phyloP scores from a whole-genome alignment of 352 stramenopile species.

The Pythium chondricola region DNA sequence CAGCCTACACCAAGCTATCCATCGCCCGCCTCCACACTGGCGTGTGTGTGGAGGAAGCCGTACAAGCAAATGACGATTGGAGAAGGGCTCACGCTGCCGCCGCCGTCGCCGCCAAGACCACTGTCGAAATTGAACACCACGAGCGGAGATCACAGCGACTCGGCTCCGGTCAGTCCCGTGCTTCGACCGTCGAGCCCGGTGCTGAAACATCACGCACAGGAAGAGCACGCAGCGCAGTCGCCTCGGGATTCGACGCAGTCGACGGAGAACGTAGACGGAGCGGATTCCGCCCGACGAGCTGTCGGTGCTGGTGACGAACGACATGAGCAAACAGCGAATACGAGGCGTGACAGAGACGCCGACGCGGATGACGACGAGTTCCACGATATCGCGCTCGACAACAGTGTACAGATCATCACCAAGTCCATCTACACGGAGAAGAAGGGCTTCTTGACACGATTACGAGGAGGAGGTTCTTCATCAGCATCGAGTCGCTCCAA shows the following conservation, averaged over 20 bases:
- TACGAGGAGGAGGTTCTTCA: slow-evolving; percentile 24
- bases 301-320: neutral
- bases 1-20: no score
- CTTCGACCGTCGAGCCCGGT: no score
- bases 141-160: no score
- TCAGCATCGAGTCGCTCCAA: slow-evolving; percentile 20
- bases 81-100: no score
- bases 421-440: slow-evolving; percentile 69
- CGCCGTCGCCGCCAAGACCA: no score
- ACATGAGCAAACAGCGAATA: neutral
- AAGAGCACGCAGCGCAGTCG: no score
- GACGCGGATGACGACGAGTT: slow-evolving; percentile 25
- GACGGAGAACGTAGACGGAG: slow-evolving; percentile 3
- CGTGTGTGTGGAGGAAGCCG: no score
- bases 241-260: neutral
- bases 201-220: no score
- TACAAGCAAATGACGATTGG: no score
- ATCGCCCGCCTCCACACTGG: no score
- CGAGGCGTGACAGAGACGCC: neutral
- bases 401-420: slow-evolving; percentile 37
- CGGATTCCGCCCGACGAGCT: neutral
- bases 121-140: no score
- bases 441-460: slow-evolving; percentile 23
- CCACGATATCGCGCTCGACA: slow-evolving; percentile 20
- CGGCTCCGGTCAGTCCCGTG: no score